A percentile compares a stretch with the other conserved stretches of the same genome.
phyloP scores from a whole-genome alignment of 148 eudicot genomes.

The Vaccinium vitisidaea region DNA sequence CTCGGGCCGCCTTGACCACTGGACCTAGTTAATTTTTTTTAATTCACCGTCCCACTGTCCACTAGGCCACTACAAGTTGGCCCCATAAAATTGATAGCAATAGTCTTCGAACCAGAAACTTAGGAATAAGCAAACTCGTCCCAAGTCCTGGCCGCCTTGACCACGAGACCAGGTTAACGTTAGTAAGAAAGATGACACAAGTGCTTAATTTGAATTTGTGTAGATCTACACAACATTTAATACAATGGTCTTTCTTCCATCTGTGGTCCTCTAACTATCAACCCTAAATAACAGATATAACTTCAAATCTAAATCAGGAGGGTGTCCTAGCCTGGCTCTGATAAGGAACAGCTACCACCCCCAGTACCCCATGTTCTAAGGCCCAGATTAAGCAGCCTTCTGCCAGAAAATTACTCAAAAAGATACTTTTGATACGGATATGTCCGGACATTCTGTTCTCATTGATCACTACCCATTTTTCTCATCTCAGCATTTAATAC shows the following conservation, averaged over 20 bases:
- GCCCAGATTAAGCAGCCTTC: constrained; percentile 3
- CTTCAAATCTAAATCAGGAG: not conserved
- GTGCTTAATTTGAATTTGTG: too few relatives aligned
- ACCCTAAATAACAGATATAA: not conserved
- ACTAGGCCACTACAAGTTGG: too few relatives aligned
- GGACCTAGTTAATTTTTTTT: not conserved
- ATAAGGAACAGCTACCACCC: not conserved
- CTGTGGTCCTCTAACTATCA: not conserved
- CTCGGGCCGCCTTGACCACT: not conserved
- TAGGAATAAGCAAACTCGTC: too few relatives aligned
- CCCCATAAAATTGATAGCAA: too few relatives aligned
- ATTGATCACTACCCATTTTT: not conserved
- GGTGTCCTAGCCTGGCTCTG: not conserved
- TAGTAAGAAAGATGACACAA: too few relatives aligned
- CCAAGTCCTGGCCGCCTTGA: too few relatives aligned
- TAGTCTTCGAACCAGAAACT: too few relatives aligned
- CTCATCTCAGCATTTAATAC: not conserved
- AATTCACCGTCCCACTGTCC: not conserved
- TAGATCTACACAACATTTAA: not conserved
- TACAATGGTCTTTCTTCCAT: not conserved
- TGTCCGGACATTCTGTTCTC: constrained; percentile 3
- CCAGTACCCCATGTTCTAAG: constrained; percentile 13
- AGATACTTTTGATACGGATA: not conserved
- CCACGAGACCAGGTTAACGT: too few relatives aligned
- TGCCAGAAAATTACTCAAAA: not conserved